Conservation (phyloP, 805 yeast species). For the Saccharomycopsis fodiens region DNA sequence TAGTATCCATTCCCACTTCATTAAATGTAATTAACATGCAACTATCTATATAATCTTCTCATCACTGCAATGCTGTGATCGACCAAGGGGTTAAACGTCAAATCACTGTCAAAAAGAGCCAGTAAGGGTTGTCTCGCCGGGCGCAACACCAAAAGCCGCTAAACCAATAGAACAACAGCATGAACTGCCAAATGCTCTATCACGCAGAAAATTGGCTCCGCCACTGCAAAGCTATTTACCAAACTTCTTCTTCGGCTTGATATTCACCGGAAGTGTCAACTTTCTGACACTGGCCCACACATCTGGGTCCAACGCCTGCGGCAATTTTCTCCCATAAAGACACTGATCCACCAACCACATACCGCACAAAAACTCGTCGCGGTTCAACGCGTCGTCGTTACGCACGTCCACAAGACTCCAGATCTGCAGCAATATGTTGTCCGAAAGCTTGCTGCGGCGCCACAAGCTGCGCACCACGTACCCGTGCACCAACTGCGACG, state of each 20-base stretch:
- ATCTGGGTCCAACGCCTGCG: conserved; percentile 53
- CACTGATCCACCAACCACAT: conserved; percentile 98
- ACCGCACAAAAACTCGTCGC: conserved; percentile 86
- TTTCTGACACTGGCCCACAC: conserved; percentile 76
- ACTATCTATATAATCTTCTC: no score
- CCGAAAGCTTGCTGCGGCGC: conserved; percentile 68
- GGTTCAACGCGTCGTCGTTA: conserved; percentile 66
- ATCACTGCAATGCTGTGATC: no score
- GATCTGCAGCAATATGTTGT: conserved; percentile 48
- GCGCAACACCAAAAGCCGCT: no score
- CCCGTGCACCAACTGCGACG: conserved; percentile 20
- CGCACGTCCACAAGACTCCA: conserved; percentile 67
- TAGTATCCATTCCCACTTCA: no score
- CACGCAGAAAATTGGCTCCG: no score
- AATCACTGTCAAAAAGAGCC: not conserved
- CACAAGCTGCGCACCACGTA: conserved; percentile 70
- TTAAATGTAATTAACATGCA: no score
- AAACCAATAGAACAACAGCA: not conserved
- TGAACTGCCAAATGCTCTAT: not conserved
- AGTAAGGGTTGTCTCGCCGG: no score
- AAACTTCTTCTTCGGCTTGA: conserved; percentile 22
- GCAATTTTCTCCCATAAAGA: conserved; percentile 85
- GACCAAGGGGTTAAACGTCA: not conserved
- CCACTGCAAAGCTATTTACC: no score
- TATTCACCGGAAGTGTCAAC: conserved; percentile 32